A percentile compares a stretch with the other conserved stretches of the same genome.
Conservation (phyloP, 306 rosid species). For the Quillaja saponaria region DNA sequence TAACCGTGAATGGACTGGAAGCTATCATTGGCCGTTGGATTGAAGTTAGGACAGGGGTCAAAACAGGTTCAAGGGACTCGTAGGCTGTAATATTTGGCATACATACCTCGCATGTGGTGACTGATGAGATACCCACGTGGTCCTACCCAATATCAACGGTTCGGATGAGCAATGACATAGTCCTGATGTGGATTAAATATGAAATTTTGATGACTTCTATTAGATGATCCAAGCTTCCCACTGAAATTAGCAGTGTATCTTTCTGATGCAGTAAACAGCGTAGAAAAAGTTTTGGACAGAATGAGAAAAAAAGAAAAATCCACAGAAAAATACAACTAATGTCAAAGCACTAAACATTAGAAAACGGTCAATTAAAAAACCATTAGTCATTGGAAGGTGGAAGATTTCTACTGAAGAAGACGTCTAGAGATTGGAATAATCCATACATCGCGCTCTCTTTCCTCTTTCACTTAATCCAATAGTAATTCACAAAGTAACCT, state of each 20-base stretch:
- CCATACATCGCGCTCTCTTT: constrained; percentile 23
- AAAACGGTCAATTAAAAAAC: constrained; percentile 39
- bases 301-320: not conserved
- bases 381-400: constrained; percentile 48
- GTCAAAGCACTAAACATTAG: constrained; percentile 41
- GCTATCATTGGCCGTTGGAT: too few species aligned
- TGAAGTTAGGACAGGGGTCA: too few species aligned
- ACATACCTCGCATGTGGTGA: too few species aligned
- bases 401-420: constrained; percentile 50
- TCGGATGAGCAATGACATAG: too few species aligned
- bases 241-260: constrained; percentile 2
- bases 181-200: too few species aligned
- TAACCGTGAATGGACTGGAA: too few species aligned
- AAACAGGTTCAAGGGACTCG: too few species aligned
- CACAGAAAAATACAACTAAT: constrained; percentile 23
- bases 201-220: not conserved
- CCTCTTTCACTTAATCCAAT: constrained; percentile 29
- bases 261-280: constrained; percentile 29
- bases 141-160: too few species aligned
- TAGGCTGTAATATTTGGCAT: too few species aligned
- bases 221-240: not conserved
- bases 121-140: too few species aligned
- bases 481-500: constrained; percentile 21
- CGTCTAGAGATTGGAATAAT: constrained; percentile 59
- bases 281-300: not conserved